Evolutionary conservation across 1,284 basidiomycete genomes (phyloP), one percentile per base, ranked within the genome.

Genomic region (Marasmius tenuissimus): DNA sequence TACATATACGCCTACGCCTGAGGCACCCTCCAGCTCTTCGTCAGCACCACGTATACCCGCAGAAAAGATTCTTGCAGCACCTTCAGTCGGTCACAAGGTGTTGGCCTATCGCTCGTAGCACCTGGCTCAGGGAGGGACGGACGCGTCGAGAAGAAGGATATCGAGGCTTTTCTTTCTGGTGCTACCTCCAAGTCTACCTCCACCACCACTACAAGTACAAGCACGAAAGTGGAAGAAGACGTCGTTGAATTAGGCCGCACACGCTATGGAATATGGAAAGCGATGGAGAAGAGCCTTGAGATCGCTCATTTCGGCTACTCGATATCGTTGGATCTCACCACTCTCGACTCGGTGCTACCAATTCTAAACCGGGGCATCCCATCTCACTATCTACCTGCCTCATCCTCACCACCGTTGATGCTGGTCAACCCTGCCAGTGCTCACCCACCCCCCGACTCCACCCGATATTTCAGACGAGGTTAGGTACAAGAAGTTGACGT

Each of bases 261-360:
- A 9, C 80, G 93, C 61, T 86, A 88, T 71, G 87, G 86, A 42
- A 95, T 95, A 93, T 95, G 86, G 85, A 91, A 91, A 68, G 91
- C 91, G 1, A 94, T 95, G 91, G 84, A 81, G 20, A 90, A 89
- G 90, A 91, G 89, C 68, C 77, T 93, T 54, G 86, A 89, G 67
- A 91, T 96, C 68, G 84, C 93, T 16, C 90, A 90, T 74, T 94
- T 95, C 65, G 91, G 89, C 79, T 94, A 93, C 71, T 87, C 91
- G 1, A 91, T 93, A 4, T 89, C 87, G 1, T 77, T 97, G 38
- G 93, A 97, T 73, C 80, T 97, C 27, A 97, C 95, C 0, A 80
- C 83, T 3, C 78, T 95, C 37, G 83, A 93, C 69, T 75, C 80
- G n/a, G 66, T 96, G 10, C 78, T 96, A 6, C 88, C 90, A 0